A percentile compares a stretch with the other conserved stretches of the same genome.
Conservation (phyloP, 129 eudicot species). For the sunflower (Helianthus annuus) region DNA sequence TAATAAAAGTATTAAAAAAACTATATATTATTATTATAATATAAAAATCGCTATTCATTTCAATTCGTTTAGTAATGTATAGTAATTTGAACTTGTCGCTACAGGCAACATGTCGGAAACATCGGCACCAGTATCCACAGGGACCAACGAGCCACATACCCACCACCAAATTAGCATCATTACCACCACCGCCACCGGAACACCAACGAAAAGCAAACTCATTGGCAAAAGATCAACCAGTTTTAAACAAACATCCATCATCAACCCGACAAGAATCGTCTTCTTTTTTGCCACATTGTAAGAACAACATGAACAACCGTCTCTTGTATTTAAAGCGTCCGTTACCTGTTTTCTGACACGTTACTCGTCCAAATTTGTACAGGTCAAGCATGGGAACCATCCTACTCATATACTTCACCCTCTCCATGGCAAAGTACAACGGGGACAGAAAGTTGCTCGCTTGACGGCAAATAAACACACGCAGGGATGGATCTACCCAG, state of each 20-base stretch:
- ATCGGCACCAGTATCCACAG: slow-evolving; percentile 40
- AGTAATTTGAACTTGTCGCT: slow-evolving; percentile 24
- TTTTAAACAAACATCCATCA: slow-evolving; percentile 53
- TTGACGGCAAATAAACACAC: not conserved
- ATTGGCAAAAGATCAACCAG: slow-evolving; percentile 47
- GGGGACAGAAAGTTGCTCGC: slow-evolving; percentile 38
- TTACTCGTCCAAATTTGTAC: slow-evolving; percentile 24
- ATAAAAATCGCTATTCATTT: no score
- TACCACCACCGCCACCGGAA: slow-evolving; percentile 19
- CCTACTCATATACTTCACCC: slow-evolving; percentile 69
- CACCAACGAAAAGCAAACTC: slow-evolving; percentile 40
- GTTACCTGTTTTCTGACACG: not conserved
- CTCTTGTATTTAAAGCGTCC: not conserved
- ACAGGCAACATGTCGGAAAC: slow-evolving; percentile 48
- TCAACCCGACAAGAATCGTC: slow-evolving; percentile 71
- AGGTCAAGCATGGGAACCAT: slow-evolving; percentile 96
- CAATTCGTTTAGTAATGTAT: no score
- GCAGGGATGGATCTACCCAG: not conserved
- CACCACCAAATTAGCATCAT: slow-evolving; percentile 75
- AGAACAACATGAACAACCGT: slow-evolving; percentile 43
- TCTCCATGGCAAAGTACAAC: slow-evolving; percentile 48
- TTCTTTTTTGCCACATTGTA: slow-evolving; percentile 82
- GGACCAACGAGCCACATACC: slow-evolving; percentile 38
- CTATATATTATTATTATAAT: no score
- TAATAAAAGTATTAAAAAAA: no score